Percentiles rank a stretch among this genome's conserved stretches.
These are phyloP conservation scores for Spathaspora gorwiae DNA, from an alignment of 805 yeast species.

Conservation along the genomic window DNA sequence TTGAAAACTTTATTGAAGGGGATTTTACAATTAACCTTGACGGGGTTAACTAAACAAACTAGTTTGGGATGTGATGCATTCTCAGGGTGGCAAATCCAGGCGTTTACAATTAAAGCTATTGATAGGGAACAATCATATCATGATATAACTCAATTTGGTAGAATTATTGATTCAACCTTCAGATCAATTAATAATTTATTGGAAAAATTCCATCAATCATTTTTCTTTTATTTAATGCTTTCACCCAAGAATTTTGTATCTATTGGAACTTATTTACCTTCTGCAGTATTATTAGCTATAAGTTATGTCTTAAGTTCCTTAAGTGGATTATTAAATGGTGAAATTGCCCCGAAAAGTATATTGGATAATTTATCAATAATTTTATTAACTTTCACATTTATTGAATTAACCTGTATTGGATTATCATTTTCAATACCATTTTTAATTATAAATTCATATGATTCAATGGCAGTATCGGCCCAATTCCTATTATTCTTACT, in stretches of 20 bases:
- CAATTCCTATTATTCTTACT: slow-evolving; percentile 8
- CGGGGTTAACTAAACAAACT: slow-evolving; percentile 56
- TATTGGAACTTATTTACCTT: slow-evolving; percentile 87
- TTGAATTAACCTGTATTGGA: slow-evolving; percentile 20
- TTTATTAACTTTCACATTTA: slow-evolving; percentile 22
- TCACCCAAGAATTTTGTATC: slow-evolving; percentile 81
- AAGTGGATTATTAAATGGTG: slow-evolving; percentile 48
- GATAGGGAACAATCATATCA: slow-evolving; percentile 30
- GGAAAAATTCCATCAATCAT: slow-evolving; percentile 96
- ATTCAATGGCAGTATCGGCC: slow-evolving; percentile 15
- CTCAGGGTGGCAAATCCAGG: slow-evolving; percentile 94
- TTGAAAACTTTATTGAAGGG: slow-evolving; percentile 59
- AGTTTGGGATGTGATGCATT: slow-evolving; percentile 84
- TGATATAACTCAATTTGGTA: slow-evolving; percentile 89
- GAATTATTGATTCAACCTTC: slow-evolving; percentile 81
- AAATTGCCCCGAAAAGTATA: slow-evolving; percentile 20
- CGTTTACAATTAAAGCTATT: slow-evolving; percentile 74
- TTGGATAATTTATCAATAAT: slow-evolving; percentile 19
- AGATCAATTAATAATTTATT: slow-evolving; percentile 86
- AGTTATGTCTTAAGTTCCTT: slow-evolving; percentile 67
- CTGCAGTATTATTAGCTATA: slow-evolving; percentile 69
- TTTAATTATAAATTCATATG: slow-evolving; percentile 4
- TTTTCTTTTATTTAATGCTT: slow-evolving; percentile 82
- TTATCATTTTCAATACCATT: slow-evolving; percentile 24
- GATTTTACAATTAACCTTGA: slow-evolving; percentile 58